Base-by-base conservation (phyloP, 192 early-diverging fungal species). In the Linnemannia zychae region DNA sequence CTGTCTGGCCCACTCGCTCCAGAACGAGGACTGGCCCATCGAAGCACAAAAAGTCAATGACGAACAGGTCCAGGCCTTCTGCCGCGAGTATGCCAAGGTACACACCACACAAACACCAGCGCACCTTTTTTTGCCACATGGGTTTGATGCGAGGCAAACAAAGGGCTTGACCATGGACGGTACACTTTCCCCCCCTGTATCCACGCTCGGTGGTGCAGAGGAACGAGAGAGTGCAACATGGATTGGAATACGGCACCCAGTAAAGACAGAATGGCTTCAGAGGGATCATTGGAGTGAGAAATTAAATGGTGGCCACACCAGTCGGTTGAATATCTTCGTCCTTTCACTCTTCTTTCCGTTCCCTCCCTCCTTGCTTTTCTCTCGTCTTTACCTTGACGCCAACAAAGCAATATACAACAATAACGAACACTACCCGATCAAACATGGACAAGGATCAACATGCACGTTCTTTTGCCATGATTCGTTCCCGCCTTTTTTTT, bases 31-130 rank as follows among this genome's bases (percentile, higher is more conserved):
- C 74, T 85, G 83, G 83, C 69, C 83, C 7, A 37, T 75, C 7
- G 83, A 85, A 46, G 77, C 83, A 79, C 83, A 85, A 50, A 79
- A 79, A 57, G 78, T 85, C 68, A 79, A 79, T 24, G 78, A 85
- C 40, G 83, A 85, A 31, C 83, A 85, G 52, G 75, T 85, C 50
- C 72, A 79, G 33, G 83, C 77, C 22, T 85, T 85, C 44, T 85
- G 72, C 50, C 77, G 78, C 22, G 83, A 85, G 37, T 85, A 85
- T 57, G 74, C 70, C 67, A 85, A 85, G 83, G 83, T 85, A 79
- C 49, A 16, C 24, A 69, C n/a, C 38, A 4, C 38, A 46, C 37
- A 40, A 33, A 28, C 57, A 38, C 36, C 31, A 24, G 31, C 22
- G 34, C 71, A 40, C 38, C 7, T 24, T 48, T n/a, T n/a, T n/a